These are phyloP conservation scores for Myriosclerotinia scirpicola DNA, from an alignment of 2,329 filamentous ascomycete species.

Conservation along the genomic window DNA sequence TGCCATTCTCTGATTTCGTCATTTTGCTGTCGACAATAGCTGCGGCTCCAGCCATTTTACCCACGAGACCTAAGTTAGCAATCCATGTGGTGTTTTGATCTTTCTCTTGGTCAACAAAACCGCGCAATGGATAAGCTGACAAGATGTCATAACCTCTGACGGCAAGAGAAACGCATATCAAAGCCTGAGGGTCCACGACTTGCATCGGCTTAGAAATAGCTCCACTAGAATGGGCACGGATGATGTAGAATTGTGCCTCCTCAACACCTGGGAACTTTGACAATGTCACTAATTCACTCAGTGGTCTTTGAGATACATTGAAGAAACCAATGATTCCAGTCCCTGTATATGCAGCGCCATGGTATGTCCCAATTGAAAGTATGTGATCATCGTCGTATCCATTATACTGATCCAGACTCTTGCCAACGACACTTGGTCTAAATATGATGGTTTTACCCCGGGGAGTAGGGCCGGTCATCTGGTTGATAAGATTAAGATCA, in stretches of 20 bases:
- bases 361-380: constrained; percentile 77
- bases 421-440: constrained; percentile 72
- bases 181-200: constrained; percentile 46
- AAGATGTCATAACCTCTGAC: constrained; percentile 77
- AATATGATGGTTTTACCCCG: constrained; percentile 76
- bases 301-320: constrained; percentile 65
- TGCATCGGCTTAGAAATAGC: constrained; percentile 56
- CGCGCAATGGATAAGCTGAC: constrained; percentile 66
- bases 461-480: constrained; percentile 76
- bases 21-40: constrained; percentile 67
- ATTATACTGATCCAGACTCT: constrained; percentile 70
- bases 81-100: constrained; percentile 50
- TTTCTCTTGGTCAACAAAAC: constrained; percentile 48
- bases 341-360: constrained; percentile 66
- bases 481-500: constrained; percentile 68
- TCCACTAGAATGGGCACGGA: constrained; percentile 70
- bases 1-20: constrained; percentile 57
- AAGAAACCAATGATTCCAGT: constrained; percentile 81
- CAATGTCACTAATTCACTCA: constrained; percentile 70
- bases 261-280: constrained; percentile 71
- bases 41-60: constrained; percentile 87
- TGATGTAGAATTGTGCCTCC: constrained; percentile 60
- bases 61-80: constrained; percentile 74
- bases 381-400: constrained; percentile 71
- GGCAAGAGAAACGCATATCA: constrained; percentile 64